These are phyloP conservation scores for Ballota nigra DNA, from an alignment of 257 asterid species.

Conservation along the genomic window DNA sequence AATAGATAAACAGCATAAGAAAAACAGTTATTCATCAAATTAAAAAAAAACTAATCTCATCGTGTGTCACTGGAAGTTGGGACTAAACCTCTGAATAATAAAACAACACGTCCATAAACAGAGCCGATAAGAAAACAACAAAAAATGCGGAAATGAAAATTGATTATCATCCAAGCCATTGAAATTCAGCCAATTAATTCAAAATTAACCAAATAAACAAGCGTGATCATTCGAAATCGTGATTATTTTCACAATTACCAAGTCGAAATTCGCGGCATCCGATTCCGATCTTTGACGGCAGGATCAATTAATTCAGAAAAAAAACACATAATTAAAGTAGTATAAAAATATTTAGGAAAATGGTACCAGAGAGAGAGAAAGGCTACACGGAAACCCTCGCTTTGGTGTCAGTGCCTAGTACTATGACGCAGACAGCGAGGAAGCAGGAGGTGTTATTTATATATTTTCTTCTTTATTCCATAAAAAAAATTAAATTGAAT, in stretches of 20 bases:
- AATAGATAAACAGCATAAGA: not conserved
- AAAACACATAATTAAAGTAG: not conserved
- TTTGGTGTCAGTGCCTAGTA: constrained; percentile 16
- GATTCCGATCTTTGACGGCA: constrained; percentile 6
- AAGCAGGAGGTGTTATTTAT: not conserved
- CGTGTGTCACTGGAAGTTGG: not conserved
- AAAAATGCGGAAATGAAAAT: not conserved
- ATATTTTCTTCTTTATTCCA: no score
- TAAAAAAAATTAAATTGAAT: no score
- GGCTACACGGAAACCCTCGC: constrained; percentile 10
- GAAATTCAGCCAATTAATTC: not conserved
- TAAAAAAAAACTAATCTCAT: not conserved
- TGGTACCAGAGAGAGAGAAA: not conserved
- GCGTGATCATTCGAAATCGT: not conserved
- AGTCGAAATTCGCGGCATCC: not conserved
- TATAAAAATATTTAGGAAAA: not conserved
- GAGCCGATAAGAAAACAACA: not conserved
- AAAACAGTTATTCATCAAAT: not conserved
- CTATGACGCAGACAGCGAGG: not conserved
- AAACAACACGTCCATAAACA: not conserved
- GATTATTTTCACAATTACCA: not conserved
- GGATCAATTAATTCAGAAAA: not conserved
- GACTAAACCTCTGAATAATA: not conserved
- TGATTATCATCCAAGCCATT: not conserved
- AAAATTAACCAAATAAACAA: constrained; percentile 2